Evolutionary conservation across 2,329 filamentous ascomycete genomes (phyloP).

Genomic region (Xylaria sp.): DNA sequence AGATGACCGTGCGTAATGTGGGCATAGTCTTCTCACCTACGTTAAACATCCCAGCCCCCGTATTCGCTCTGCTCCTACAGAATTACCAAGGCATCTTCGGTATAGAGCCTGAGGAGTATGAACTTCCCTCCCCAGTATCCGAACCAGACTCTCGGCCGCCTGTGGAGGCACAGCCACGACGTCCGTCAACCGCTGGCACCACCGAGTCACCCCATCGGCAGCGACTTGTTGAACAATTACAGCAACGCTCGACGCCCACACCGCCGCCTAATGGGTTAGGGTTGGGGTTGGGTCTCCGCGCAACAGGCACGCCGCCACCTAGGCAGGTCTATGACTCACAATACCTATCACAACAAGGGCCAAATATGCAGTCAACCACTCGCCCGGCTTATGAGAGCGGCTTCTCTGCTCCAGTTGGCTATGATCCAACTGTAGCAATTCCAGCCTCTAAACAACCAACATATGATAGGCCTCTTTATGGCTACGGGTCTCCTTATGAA

Average conservation of each 20-base stretch:
- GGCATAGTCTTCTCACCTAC: constrained; percentile 98
- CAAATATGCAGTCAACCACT: constrained; percentile 38
- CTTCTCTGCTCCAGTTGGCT: constrained; percentile 44
- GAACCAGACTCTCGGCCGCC: constrained; percentile 44
- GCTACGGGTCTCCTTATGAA: constrained; percentile 38
- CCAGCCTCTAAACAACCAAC: constrained; percentile 33
- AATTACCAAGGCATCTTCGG: constrained; percentile 89
- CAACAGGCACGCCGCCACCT: constrained; percentile 51
- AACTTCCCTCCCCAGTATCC: constrained; percentile 55
- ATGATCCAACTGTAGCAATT: constrained; percentile 40
- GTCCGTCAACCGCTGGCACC: constrained; percentile 58
- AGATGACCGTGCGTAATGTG: constrained; percentile 98
- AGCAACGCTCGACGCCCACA: constrained; percentile 53
- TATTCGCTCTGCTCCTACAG: constrained; percentile 92
- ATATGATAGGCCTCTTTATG: constrained; percentile 48
- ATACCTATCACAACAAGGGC: constrained; percentile 47
- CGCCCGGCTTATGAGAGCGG: constrained; percentile 55
- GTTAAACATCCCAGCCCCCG: constrained; percentile 91
- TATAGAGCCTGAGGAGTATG: constrained; percentile 68
- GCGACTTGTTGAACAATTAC: constrained; percentile 51
- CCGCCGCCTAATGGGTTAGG: constrained; percentile 48
- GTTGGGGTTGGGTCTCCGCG: constrained; percentile 38
- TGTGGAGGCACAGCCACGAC: constrained; percentile 44
- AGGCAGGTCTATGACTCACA: constrained; percentile 52
- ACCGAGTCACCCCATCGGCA: constrained; percentile 60